phyloP scores from a whole-genome alignment of 2,329 filamentous ascomycete genomes.

The Arachnopeziza araneosa region DNA sequence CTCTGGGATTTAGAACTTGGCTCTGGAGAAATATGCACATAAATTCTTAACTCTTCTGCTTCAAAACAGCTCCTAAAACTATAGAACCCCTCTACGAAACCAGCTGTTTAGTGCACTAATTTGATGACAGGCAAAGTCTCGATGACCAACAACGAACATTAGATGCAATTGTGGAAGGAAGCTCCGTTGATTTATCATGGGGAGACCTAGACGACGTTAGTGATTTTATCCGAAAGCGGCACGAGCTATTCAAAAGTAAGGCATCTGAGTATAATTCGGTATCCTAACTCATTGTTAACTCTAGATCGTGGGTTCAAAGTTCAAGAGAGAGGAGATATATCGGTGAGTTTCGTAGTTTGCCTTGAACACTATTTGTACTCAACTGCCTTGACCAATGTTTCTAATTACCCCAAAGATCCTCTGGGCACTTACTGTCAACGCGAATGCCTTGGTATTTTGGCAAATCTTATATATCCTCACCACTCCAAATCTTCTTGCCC shows the following conservation, averaged over 20 bases:
- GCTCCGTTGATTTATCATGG: slow-evolving; percentile 37
- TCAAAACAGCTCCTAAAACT: too few species aligned
- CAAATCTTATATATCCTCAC: slow-evolving; percentile 41
- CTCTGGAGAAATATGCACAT: too few species aligned
- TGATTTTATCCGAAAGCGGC: slow-evolving; percentile 37
- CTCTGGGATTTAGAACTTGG: too few species aligned
- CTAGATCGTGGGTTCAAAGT: slow-evolving; percentile 32
- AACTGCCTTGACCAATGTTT: too few species aligned
- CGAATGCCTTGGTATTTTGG: slow-evolving; percentile 47
- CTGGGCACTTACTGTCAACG: slow-evolving; percentile 50
- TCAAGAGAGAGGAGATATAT: slow-evolving; percentile 39
- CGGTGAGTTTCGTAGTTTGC: slow-evolving; percentile 19
- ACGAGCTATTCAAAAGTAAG: slow-evolving; percentile 34
- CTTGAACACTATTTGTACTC: too few species aligned
- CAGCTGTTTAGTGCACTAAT: too few species aligned
- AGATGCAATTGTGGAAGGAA: slow-evolving; percentile 35
- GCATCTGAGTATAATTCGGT: neutral
- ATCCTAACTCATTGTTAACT: neutral
- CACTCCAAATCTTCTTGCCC: slow-evolving; percentile 34
- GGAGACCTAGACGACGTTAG: slow-evolving; percentile 44
- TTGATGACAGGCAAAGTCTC: slow-evolving; percentile 27
- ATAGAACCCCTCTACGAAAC: too few species aligned
- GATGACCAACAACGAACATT: slow-evolving; percentile 39
- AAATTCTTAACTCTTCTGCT: too few species aligned
- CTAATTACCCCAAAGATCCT: slow-evolving; percentile 33